Evolutionary conservation across 257 asterid genomes (phyloP).

Genomic region (Plantago elongata): DNA sequence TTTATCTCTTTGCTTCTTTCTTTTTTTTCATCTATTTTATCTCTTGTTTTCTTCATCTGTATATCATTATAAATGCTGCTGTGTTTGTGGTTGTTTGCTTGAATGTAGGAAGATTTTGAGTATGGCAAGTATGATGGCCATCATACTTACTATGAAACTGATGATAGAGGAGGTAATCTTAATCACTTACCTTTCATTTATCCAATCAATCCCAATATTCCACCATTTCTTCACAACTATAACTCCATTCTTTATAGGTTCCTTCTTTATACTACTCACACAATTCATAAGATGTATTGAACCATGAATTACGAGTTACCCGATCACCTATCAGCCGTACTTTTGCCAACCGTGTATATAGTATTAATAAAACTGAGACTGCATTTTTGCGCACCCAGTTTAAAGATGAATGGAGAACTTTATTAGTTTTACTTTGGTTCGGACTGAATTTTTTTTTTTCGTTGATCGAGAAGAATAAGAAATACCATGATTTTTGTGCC

Average conservation of each 20-base stretch:
- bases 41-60: neutral
- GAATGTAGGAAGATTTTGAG: slow-evolving; percentile 60
- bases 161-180: slow-evolving; percentile 43
- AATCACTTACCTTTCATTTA: no score
- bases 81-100: neutral
- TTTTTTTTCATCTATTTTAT: neutral
- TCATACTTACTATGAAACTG: slow-evolving; percentile 70
- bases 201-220: neutral
- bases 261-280: neutral
- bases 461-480: no score
- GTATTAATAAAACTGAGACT: no score
- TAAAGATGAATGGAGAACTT: no score
- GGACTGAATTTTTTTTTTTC: no score
- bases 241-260: neutral
- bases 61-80: neutral
- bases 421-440: no score
- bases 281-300: neutral
- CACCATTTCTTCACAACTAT: neutral
- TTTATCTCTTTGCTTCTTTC: neutral
- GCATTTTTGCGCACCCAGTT: no score
- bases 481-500: no score
- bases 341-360: no score
- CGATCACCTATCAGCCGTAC: no score
- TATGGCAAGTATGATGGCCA: slow-evolving; percentile 70
- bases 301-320: no score